Evolutionary conservation across 176 grass and related monocot genomes (phyloP), one percentile per base, ranked within the genome.

Genomic region (Puya raimondii): DNA sequence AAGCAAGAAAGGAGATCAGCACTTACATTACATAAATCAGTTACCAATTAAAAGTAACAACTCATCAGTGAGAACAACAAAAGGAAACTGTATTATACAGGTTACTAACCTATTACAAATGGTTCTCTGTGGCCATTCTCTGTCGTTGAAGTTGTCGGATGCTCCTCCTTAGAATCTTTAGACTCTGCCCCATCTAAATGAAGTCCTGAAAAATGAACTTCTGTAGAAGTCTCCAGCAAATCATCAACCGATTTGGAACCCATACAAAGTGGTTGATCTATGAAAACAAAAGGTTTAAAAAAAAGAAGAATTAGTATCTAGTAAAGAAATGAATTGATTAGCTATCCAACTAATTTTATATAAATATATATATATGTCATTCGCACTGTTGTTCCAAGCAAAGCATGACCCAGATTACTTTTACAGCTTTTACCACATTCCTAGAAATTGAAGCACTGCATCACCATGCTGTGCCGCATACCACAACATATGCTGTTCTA

Each of bases 91-190:
- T 29, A 4, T 25, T 64, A 58, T 10, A 16, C 2, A 17, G 56
- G 14, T 26, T 64, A 85, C 82, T 69, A 79, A 90, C 94, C 94
- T 79, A 97, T 99, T 48, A 99, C 87, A 86, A 99, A 99, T 8
- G 94, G 94, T 67, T 90, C 87, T 69, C 75, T 84, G 73, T 92
- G 79, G 21, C 79, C 94, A 83, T 92, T 90, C 79, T 90, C 83
- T 20, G 67, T 59, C 21, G 78, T 53, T 69, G 91, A 85, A 27
- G 86, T 82, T 51, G 86, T 87, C 2, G 84, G 81, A 16, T 73
- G 76, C 72, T 96, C 87, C 68, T 91, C 74, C 26, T 70, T 69
- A 56, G 65, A 65, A 52, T 72, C 51, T 42, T 78, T 80, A 51
- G 51, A 26, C 54, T 73, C 63, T 26, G 77, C 63, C 20, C 86